Evolutionary conservation across 768 basidiomycete species (phyloP).

Genomic region (Strobilomyces confusus): DNA sequence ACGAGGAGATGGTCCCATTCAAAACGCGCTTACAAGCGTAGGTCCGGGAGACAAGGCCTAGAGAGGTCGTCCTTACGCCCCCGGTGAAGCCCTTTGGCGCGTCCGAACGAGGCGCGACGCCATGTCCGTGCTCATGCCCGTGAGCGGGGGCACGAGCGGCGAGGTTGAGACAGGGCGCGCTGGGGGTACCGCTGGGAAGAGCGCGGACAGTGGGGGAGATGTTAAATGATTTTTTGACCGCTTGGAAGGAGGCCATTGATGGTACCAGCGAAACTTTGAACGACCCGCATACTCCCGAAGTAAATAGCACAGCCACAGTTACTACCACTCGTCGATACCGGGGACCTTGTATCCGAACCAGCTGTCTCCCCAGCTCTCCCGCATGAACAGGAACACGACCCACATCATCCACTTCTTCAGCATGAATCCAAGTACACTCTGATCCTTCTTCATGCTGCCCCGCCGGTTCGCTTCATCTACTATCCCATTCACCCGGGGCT

Average conservation of each 20-base stretch:
- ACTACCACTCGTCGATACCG: slow-evolving; percentile 25
- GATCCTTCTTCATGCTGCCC: slow-evolving; percentile 21
- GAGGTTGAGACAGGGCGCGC: slow-evolving; percentile 71
- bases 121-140: slow-evolving; percentile 58
- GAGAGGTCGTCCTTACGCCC: slow-evolving; percentile 41
- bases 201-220: slow-evolving; percentile 77
- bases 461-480: slow-evolving; percentile 27
- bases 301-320: slow-evolving; percentile 32
- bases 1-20: slow-evolving; percentile 4
- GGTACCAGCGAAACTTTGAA: background rate
- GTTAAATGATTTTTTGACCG: slow-evolving; percentile 78
- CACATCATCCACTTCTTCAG: slow-evolving; percentile 27
- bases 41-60: slow-evolving; percentile 62
- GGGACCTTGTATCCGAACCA: slow-evolving; percentile 31
- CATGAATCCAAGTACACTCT: slow-evolving; percentile 16
- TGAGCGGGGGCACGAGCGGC: slow-evolving; percentile 57
- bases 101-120: slow-evolving; percentile 56
- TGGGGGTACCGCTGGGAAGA: slow-evolving; percentile 76
- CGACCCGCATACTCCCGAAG: slow-evolving; percentile 35
- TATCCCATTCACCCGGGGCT: slow-evolving; percentile 25
- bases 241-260: slow-evolving; percentile 64
- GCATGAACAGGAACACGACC: slow-evolving; percentile 16
- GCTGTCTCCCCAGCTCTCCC: slow-evolving; percentile 26
- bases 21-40: slow-evolving; percentile 50
- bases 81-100: slow-evolving; percentile 61